Conservation (phyloP, 2,329 filamentous ascomycete genomes). For the Aspergillus eucalypticola region DNA sequence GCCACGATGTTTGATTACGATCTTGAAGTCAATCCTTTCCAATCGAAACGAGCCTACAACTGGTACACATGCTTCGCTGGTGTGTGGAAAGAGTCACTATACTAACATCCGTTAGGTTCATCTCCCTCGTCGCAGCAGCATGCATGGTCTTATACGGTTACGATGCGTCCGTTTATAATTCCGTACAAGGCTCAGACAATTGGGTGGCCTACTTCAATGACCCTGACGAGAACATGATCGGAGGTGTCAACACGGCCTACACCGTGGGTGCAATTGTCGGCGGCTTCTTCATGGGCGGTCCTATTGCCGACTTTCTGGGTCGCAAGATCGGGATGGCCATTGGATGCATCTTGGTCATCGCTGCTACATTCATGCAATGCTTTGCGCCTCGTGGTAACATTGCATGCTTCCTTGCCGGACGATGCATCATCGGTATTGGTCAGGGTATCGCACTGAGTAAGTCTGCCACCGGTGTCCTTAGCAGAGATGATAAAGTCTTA, state of each 20-base stretch:
- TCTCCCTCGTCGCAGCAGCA: conserved; percentile 68
- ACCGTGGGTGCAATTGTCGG: conserved; percentile 70
- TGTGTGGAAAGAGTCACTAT: background rate
- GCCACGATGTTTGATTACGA: conserved; percentile 20
- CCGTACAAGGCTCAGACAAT: conserved; percentile 66
- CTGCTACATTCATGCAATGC: conserved; percentile 68
- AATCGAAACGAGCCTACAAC: conserved; percentile 34
- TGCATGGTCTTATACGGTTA: conserved; percentile 77
- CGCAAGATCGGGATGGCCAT: conserved; percentile 65
- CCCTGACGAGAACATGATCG: conserved; percentile 47
- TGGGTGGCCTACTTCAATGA: conserved; percentile 66
- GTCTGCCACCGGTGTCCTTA: conserved; percentile 9
- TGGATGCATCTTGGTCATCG: conserved; percentile 65
- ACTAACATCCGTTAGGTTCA: conserved; percentile 52
- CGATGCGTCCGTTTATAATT: conserved; percentile 73
- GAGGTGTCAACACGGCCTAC: conserved; percentile 67
- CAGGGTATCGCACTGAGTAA: conserved; percentile 67
- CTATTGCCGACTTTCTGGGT: conserved; percentile 62
- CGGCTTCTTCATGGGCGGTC: conserved; percentile 69
- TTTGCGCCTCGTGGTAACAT: conserved; percentile 63
- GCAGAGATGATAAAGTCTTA: background rate
- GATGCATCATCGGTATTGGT: conserved; percentile 68
- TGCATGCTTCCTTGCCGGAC: conserved; percentile 67
- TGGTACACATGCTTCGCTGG: conserved; percentile 22
- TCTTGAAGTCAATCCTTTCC: conserved; percentile 14